Percentiles rank a stretch among this genome's conserved stretches.
Evolutionary conservation across 2,329 filamentous ascomycete species (phyloP).

Genomic region (Aspergillus ustus): DNA sequence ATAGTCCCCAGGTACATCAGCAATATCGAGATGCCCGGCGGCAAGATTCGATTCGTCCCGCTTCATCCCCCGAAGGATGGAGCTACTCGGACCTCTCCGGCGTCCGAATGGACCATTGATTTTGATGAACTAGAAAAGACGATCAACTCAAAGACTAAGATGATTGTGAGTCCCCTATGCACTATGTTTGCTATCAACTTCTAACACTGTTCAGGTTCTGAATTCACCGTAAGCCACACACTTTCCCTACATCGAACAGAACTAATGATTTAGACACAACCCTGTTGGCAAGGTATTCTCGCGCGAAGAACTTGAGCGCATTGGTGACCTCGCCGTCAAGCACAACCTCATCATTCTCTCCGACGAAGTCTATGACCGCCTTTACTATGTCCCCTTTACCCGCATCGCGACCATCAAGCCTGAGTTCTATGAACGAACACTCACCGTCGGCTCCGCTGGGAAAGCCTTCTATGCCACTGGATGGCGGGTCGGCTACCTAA

Average conservation of each 20-base stretch:
- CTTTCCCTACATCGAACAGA: not conserved
- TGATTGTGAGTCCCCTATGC: slow-evolving; percentile 71
- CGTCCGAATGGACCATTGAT: slow-evolving; percentile 86
- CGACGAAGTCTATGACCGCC: slow-evolving; percentile 90
- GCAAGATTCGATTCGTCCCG: slow-evolving; percentile 94
- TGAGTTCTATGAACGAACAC: slow-evolving; percentile 82
- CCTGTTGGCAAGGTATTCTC: slow-evolving; percentile 96
- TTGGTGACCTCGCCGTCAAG: slow-evolving; percentile 88
- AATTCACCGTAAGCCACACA: slow-evolving; percentile 52
- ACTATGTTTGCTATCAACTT: not conserved
- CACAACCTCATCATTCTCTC: slow-evolving; percentile 92
- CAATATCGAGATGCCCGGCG: slow-evolving; percentile 98
- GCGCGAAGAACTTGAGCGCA: slow-evolving; percentile 77
- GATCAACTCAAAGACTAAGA: slow-evolving; percentile 86
- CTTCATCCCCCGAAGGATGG: slow-evolving; percentile 85
- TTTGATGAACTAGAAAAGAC: slow-evolving; percentile 79
- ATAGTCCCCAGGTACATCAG: slow-evolving; percentile 71
- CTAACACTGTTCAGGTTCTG: slow-evolving; percentile 42
- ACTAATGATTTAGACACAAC: slow-evolving; percentile 66
- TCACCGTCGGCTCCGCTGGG: slow-evolving; percentile 93
- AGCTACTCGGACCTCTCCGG: slow-evolving; percentile 77
- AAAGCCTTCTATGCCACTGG: slow-evolving; percentile 99
- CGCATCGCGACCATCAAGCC: slow-evolving; percentile 88
- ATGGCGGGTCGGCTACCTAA: slow-evolving; percentile 95
- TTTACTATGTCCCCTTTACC: slow-evolving; percentile 95